Evolutionary conservation across 345 rosid species (phyloP), one percentile per base, ranked within the genome.

Genomic region (Clausena lansium): DNA sequence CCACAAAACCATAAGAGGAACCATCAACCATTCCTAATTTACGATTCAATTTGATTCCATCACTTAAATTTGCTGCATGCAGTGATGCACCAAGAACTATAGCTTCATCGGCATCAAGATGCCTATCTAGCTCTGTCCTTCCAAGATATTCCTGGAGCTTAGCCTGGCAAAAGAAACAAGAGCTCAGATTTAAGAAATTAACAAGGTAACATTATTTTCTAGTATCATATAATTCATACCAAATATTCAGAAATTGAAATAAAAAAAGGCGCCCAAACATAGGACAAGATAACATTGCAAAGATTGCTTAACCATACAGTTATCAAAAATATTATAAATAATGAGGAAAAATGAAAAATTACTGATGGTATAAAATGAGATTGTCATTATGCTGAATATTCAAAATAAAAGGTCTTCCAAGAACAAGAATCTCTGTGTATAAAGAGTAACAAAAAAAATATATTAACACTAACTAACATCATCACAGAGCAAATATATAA

Each of bases 81-180:
- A 97, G 82, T n/a, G 99, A 77, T 32, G 97, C 82, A 78, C 99
- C 99, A 47, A 97, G 98, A 86, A 90, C 99, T 81, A 91, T 88
- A 63, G 98, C 99, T 86, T 97, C 99, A 86, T 97, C 99, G 75
- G 99, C 98, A 89, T 97, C 99, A 73, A 97, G 86, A 91, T 97
- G 99, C 81, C 86, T 97, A 89, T 89, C 99, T 80, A 97, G 87
- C 70, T 89, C 97, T 82, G 86, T 91, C 85, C 92, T 93, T 78
- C 96, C 98, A 71, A 97, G 89, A 86, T 85, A 94, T 83, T 97
- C 99, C 84, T 89, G 99, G 81, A 97, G 86, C 81, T 84, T 94
- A 81, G 88, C 94, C 99, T 97, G 92, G 81, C 28, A 85, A 22
- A 73, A 71, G 67, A 30, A 17, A 79, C 60, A 27, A 36, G 45